Percentiles rank a stretch among this genome's conserved stretches.
phyloP scores from a whole-genome alignment of 768 basidiomycete genomes.

The Tremella yokohamensis region DNA sequence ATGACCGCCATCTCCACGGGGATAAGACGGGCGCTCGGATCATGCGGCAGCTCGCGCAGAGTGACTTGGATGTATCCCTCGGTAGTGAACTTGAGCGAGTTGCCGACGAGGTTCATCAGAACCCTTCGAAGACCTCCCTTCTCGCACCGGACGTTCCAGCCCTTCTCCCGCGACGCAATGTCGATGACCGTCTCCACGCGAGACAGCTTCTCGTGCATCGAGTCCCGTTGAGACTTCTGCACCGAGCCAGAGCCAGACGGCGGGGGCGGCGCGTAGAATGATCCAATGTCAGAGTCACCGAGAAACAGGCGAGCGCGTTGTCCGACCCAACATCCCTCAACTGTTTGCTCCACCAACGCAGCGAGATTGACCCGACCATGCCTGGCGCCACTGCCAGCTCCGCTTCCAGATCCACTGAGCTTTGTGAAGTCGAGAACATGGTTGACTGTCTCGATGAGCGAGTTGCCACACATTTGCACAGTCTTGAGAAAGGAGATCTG shows the following conservation, averaged over 20 bases:
- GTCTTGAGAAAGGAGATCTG: conserved; percentile 87
- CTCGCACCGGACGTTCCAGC: conserved; percentile 83
- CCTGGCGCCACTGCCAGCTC: conserved; percentile 60
- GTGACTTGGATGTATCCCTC: conserved; percentile 86
- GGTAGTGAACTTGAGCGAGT: conserved; percentile 85
- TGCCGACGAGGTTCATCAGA: conserved; percentile 91
- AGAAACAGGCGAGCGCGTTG: conserved; percentile 72
- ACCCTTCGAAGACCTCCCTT: conserved; percentile 87
- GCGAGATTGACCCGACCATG: conserved; percentile 56
- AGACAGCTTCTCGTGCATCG: conserved; percentile 43
- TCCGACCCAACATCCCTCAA: conserved; percentile 93
- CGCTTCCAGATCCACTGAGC: conserved; percentile 76
- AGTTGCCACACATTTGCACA: conserved; percentile 91
- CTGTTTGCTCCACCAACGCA: conserved; percentile 51
- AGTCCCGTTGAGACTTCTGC: conserved; percentile 44
- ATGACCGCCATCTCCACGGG: conserved; percentile 78
- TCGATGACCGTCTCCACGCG: conserved; percentile 86
- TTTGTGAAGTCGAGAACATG: conserved; percentile 96
- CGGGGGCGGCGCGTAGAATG: conserved; percentile 81
- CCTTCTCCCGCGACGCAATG: conserved; percentile 70
- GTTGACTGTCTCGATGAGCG: conserved; percentile 91
- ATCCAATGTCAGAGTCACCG: conserved; percentile 79
- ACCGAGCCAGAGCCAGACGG: conserved; percentile 49
- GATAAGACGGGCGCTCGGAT: conserved; percentile 57
- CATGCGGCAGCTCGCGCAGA: conserved; percentile 67